phyloP scores from a whole-genome alignment of 768 basidiomycete genomes.

The Trametes villosa region DNA sequence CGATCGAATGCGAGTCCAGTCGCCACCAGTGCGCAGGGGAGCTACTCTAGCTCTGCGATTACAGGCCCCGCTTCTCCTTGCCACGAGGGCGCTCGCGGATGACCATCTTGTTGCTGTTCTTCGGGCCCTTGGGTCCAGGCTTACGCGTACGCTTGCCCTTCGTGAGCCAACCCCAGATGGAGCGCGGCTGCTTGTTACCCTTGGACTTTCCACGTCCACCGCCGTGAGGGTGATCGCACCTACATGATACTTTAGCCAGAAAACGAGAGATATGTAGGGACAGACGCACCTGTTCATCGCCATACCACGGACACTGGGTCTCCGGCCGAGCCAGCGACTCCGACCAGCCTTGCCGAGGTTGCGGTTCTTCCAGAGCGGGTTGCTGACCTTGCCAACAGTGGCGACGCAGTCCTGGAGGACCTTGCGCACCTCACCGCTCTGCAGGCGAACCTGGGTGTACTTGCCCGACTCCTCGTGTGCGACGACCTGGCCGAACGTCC shows the following conservation, averaged over 20 bases:
- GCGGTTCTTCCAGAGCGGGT: conserved; percentile 84
- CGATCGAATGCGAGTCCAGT: conserved; percentile 1
- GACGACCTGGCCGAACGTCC: conserved; percentile 82
- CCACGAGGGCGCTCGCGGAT: conserved; percentile 85
- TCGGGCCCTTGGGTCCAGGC: conserved; percentile 88
- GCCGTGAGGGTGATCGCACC: conserved; percentile 92
- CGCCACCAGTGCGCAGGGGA: background rate
- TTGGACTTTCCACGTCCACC: conserved; percentile 98
- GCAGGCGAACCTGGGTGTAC: conserved; percentile 83
- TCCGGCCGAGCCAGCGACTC: conserved; percentile 80
- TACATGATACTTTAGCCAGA: conserved; percentile 34
- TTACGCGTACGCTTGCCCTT: conserved; percentile 93
- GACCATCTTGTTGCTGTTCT: conserved; percentile 90
- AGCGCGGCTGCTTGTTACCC: conserved; percentile 92
- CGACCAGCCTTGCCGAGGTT: conserved; percentile 92
- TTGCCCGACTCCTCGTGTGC: conserved; percentile 70
- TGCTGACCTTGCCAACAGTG: conserved; percentile 91
- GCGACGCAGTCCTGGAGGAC: conserved; percentile 82
- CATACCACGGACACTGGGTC: conserved; percentile 90
- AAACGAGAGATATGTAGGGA: conserved; percentile 8
- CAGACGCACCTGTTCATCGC: conserved; percentile 89
- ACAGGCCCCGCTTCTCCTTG: conserved; percentile 46
- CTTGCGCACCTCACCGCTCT: conserved; percentile 91
- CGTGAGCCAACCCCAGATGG: conserved; percentile 90
- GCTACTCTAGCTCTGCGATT: background rate